These are phyloP conservation scores for Chaetomiaceae sp. DNA, from an alignment of 2,329 filamentous ascomycete genomes.

Conservation along the genomic window DNA sequence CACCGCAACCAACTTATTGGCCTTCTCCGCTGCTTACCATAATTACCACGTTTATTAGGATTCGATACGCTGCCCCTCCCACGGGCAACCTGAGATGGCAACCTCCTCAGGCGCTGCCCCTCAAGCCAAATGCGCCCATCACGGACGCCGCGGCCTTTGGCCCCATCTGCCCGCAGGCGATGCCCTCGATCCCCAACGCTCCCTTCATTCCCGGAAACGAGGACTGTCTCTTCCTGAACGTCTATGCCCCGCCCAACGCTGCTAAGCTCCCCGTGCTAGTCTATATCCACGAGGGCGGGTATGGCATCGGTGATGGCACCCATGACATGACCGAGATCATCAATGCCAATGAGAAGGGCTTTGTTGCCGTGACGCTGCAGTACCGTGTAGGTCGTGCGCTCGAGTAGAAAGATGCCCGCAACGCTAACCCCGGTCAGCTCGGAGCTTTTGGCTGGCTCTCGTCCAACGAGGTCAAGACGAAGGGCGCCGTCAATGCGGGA, in stretches of 20 bases:
- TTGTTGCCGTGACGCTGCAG: constrained; percentile 30
- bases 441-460: constrained; percentile 56
- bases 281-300: constrained; percentile 41
- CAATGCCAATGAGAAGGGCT: constrained; percentile 26
- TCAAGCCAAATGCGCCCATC: constrained; percentile 28
- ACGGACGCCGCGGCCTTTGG: constrained; percentile 30
- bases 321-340: constrained; percentile 30
- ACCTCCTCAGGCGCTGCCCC: constrained; percentile 33
- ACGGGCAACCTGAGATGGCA: constrained; percentile 41
- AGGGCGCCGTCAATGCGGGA: constrained; percentile 26
- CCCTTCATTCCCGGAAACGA: constrained; percentile 27
- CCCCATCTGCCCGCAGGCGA: constrained; percentile 34
- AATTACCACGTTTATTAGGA: constrained; percentile 25
- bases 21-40: neutral
- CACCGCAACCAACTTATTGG: too few species aligned
- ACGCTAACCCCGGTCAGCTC: constrained; percentile 14
- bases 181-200: constrained; percentile 24
- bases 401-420: constrained; percentile 4
- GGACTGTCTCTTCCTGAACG: constrained; percentile 44
- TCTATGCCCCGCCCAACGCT: constrained; percentile 40
- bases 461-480: constrained; percentile 44
- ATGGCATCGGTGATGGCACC: constrained; percentile 25
- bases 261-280: constrained; percentile 51
- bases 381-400: constrained; percentile 41
- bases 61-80: constrained; percentile 43